A percentile compares a stretch with the other conserved stretches of the same genome.
phyloP scores from a whole-genome alignment of 169 alveolate genomes.

The Cryptosporidium muris region DNA sequence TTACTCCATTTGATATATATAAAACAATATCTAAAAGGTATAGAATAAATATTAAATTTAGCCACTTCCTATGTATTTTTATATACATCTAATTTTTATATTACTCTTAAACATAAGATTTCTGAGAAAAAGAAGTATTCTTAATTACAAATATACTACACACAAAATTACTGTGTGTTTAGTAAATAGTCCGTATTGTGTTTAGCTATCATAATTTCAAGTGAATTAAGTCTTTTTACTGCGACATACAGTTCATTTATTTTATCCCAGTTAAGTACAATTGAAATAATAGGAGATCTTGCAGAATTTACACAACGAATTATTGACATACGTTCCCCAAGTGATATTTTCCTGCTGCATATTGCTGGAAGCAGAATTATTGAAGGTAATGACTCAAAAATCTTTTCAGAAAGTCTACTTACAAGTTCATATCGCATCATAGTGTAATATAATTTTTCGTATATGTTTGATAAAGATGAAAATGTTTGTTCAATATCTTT shows the following conservation, averaged over 20 bases:
- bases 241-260: slow-evolving; percentile 29
- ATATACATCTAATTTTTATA: too few species aligned
- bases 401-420: neutral
- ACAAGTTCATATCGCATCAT: slow-evolving; percentile 6
- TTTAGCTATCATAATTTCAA: slow-evolving; percentile 9
- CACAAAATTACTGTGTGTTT: too few species aligned
- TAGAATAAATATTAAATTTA: too few species aligned
- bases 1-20: too few species aligned
- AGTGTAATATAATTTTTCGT: slow-evolving; percentile 17
- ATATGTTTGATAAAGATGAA: slow-evolving; percentile 4
- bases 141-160: too few species aligned
- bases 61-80: too few species aligned
- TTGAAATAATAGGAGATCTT: slow-evolving; percentile 17
- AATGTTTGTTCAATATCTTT: neutral
- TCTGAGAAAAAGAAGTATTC: too few species aligned
- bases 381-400: slow-evolving; percentile 15
- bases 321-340: slow-evolving; percentile 28
- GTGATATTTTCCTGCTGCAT: slow-evolving; percentile 6
- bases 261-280: slow-evolving; percentile 54
- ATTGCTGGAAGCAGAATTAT: slow-evolving; percentile 39
- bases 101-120: too few species aligned
- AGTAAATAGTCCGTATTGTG: neutral
- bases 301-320: slow-evolving; percentile 49
- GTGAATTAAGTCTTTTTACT: slow-evolving; percentile 9
- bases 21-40: too few species aligned